Conservation (phyloP, 2,329 filamentous ascomycete species). For the Metarhizium guizhouense region DNA sequence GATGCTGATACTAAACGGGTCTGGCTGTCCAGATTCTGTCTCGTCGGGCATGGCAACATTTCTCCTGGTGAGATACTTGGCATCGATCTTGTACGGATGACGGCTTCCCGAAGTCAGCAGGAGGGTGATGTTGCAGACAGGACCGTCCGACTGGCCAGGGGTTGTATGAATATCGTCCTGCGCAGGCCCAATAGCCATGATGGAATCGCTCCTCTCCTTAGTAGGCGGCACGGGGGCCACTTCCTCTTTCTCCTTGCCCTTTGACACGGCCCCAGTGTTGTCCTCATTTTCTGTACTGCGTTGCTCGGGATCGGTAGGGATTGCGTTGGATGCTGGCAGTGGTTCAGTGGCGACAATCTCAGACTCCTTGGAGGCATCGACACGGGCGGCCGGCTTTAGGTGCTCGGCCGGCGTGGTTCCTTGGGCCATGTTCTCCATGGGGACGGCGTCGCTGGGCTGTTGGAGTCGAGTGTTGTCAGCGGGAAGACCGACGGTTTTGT, state of each 20-base stretch:
- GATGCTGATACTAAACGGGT: conserved; percentile 84
- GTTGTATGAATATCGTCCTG: conserved; percentile 31
- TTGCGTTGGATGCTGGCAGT: conserved; percentile 7
- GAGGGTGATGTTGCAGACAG: conserved; percentile 66
- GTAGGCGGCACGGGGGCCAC: conserved; percentile 16
- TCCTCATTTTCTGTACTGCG: conserved; percentile 14
- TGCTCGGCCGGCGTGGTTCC: conserved; percentile 7
- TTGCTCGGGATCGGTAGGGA: conserved; percentile 7
- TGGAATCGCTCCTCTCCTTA: conserved; percentile 24
- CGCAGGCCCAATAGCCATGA: conserved; percentile 34
- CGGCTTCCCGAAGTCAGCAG: conserved; percentile 72
- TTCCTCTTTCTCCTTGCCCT: conserved; percentile 26
- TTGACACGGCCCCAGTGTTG: conserved; percentile 12
- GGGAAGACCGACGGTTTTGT: conserved; percentile 7
- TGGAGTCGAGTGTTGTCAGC: conserved; percentile 21
- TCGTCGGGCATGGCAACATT: conserved; percentile 66
- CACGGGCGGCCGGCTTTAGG: conserved; percentile 8
- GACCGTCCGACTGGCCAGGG: conserved; percentile 20
- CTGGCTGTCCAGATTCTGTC: conserved; percentile 49
- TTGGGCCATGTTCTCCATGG: conserved; percentile 26
- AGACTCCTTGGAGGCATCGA: conserved; percentile 9
- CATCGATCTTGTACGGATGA: conserved; percentile 85
- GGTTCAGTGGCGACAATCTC: conserved; percentile 11
- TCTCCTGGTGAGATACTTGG: conserved; percentile 73
- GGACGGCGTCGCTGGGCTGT: conserved; percentile 27